Evolutionary conservation across 1,284 basidiomycete genomes (phyloP).

Genomic region (Cutaneotrichosporon cyanovorans): DNA sequence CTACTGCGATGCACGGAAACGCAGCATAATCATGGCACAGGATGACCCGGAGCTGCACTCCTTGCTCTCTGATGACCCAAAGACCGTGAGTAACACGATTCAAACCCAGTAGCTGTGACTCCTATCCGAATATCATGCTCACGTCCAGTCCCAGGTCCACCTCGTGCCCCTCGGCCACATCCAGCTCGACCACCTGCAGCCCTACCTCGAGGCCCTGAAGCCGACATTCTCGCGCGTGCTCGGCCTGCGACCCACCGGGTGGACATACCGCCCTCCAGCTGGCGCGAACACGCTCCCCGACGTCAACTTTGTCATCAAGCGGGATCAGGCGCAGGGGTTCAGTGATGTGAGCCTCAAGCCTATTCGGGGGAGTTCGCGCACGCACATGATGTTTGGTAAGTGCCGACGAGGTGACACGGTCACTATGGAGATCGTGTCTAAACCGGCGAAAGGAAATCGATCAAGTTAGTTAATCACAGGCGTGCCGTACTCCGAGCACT

Average conservation of each 20-base stretch:
- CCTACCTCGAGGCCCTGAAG: slow-evolving; percentile 69
- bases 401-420: neutral
- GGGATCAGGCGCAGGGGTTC: slow-evolving; percentile 60
- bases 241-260: slow-evolving; percentile 87
- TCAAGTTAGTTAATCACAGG: slow-evolving; percentile 44
- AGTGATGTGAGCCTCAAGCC: slow-evolving; percentile 60
- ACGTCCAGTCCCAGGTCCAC: slow-evolving; percentile 64
- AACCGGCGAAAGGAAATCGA: too few relatives aligned
- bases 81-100: slow-evolving; percentile 44
- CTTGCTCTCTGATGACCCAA: slow-evolving; percentile 69
- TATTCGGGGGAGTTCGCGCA: slow-evolving; percentile 61
- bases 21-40: slow-evolving; percentile 70
- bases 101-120: neutral
- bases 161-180: slow-evolving; percentile 74
- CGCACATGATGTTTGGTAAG: slow-evolving; percentile 64
- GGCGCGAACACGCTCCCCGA: slow-evolving; percentile 59
- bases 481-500: slow-evolving; percentile 94
- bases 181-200: slow-evolving; percentile 66
- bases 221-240: slow-evolving; percentile 66
- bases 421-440: too few relatives aligned
- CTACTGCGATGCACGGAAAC: slow-evolving; percentile 80
- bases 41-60: slow-evolving; percentile 71
- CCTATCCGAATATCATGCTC: neutral
- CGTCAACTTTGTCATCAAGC: slow-evolving; percentile 60
- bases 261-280: slow-evolving; percentile 71